These are phyloP conservation scores for Ambrosiella cleistominuta DNA, from an alignment of 2,329 filamentous ascomycete species.

Conservation along the genomic window DNA sequence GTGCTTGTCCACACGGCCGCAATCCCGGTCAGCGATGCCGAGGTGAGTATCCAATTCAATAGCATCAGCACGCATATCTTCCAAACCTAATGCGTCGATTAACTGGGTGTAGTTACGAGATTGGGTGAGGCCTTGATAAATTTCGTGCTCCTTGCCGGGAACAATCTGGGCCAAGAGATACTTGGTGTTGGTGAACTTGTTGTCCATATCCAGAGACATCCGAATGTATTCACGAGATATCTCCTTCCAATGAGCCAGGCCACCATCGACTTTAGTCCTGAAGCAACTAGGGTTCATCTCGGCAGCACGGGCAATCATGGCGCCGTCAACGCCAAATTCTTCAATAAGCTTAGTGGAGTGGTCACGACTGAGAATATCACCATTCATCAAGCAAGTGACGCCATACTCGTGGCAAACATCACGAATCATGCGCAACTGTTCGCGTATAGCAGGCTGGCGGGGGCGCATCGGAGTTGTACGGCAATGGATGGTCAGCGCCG, in stretches of 20 bases:
- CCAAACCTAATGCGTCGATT: conserved; percentile 46
- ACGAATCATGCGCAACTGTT: conserved; percentile 70
- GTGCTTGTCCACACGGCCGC: conserved; percentile 11
- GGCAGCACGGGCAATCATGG: conserved; percentile 90
- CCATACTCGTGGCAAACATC: conserved; percentile 65
- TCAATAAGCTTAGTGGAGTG: conserved; percentile 53
- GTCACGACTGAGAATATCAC: conserved; percentile 64
- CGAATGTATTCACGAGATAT: conserved; percentile 62
- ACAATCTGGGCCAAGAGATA: conserved; percentile 74
- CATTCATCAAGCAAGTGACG: conserved; percentile 90
- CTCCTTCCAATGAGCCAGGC: conserved; percentile 55
- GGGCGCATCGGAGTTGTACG: conserved; percentile 92
- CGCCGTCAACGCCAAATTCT: conserved; percentile 77
- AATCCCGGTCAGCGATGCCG: conserved; percentile 19
- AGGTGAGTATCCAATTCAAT: conserved; percentile 46
- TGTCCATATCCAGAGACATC: conserved; percentile 58
- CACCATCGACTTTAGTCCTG: conserved; percentile 49
- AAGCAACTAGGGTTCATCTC: conserved; percentile 89
- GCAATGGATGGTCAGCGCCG: conserved; percentile 82
- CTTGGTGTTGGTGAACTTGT: conserved; percentile 85
- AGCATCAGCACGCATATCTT: conserved; percentile 46
- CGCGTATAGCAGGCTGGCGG: conserved; percentile 68
- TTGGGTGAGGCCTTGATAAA: conserved; percentile 42
- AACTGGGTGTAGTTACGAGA: conserved; percentile 55
- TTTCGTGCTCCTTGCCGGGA: conserved; percentile 50